Base-by-base conservation (phyloP, 139 green algal species). In the Desmodesmus armatus region DNA sequence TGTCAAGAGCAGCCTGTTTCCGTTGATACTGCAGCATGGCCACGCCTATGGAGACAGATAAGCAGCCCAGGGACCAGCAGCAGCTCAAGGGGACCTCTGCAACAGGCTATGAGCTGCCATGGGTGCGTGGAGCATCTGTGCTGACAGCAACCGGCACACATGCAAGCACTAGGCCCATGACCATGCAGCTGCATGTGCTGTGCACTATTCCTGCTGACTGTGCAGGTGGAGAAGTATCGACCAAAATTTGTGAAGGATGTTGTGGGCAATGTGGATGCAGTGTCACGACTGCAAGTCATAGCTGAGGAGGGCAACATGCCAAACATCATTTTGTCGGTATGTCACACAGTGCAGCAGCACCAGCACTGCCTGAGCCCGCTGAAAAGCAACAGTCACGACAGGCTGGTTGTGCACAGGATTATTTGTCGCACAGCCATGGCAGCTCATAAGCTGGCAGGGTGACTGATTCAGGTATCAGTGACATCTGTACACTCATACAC, bases 291-390 rank as follows among this genome's bases (percentile, higher is more conserved):
- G n/a, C 88, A 96, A 63, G 91, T 97, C 53, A 99, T 99, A 55
- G 94, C 96, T 23, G 91, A 96, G 29, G 94, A 98, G 70, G 97
- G 97, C 69, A 99, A 99, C 87, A 97, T 99, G 91, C 97, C 97
- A 37, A 99, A 99, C 90, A 71, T 99, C 63, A 98, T 99, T 41
- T 92, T 99, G 3, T 85, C 96, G 82, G 94, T 96, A 76, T 82
- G 89, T n/a, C n/a, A n/a, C n/a, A n/a, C n/a, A n/a, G n/a, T n/a
- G n/a, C n/a, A n/a, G n/a, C n/a, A n/a, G n/a, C n/a, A n/a, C n/a
- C n/a, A n/a, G n/a, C n/a, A n/a, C n/a, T n/a, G n/a, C n/a, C n/a
- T n/a, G n/a, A n/a, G n/a, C n/a, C n/a, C n/a, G n/a, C n/a, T n/a
- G n/a, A n/a, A n/a, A n/a, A n/a, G n/a, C n/a, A n/a, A n/a, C n/a